These are phyloP conservation scores for Epichloe gansuensis DNA, from an alignment of 2,329 filamentous ascomycete genomes.

Conservation along the genomic window DNA sequence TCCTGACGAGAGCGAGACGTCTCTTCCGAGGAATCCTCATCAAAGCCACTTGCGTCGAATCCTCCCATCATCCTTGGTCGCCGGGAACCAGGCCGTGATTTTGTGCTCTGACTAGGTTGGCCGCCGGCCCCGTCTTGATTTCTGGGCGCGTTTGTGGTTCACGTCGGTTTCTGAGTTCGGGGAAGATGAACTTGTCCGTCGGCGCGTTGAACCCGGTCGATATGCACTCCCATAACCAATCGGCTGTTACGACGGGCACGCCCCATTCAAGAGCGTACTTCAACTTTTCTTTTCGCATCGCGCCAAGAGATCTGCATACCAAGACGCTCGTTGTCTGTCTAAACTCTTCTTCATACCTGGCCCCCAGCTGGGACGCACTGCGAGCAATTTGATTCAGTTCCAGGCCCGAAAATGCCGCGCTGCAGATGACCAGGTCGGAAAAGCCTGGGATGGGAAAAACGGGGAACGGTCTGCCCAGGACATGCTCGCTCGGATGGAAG, in stretches of 20 bases:
- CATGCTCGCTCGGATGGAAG: conserved; percentile 54
- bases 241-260: conserved; percentile 67
- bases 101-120: neutral
- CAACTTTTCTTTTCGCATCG: conserved; percentile 62
- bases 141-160: neutral
- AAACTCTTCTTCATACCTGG: conserved; percentile 67
- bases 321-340: conserved; percentile 62
- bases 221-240: conserved; percentile 82
- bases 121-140: conserved; percentile 2
- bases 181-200: conserved; percentile 34
- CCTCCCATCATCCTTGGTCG: conserved; percentile 13
- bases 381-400: conserved; percentile 78
- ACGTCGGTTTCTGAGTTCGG: conserved; percentile 29
- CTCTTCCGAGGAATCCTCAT: conserved; percentile 18
- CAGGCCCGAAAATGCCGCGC: conserved; percentile 71
- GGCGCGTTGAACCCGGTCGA: conserved; percentile 38
- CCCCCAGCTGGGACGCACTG: conserved; percentile 64
- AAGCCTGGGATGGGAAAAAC: conserved; percentile 60
- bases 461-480: conserved; percentile 67
- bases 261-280: conserved; percentile 61
- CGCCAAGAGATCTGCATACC: conserved; percentile 50
- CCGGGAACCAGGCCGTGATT: conserved; percentile 5
- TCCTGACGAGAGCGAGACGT: neutral
- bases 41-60: conserved; percentile 30
- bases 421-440: conserved; percentile 57